Base-by-base conservation (phyloP, 1,139 yeast genomes). In the Hansenula sp. region DNA sequence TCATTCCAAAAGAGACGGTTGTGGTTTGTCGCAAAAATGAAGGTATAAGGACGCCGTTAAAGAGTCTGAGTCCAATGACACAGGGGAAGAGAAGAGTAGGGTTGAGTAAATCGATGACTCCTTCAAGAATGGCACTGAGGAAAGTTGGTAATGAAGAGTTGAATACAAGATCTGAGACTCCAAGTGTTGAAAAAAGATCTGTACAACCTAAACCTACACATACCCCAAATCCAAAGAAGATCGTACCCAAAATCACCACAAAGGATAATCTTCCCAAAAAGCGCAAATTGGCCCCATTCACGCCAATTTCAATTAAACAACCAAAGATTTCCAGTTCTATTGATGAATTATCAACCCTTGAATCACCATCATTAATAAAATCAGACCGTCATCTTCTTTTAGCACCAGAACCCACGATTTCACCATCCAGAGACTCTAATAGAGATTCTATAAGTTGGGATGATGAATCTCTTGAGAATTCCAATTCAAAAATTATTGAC, bases 31-130 rank as follows among this genome's bases (percentile, higher is more conserved):
- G n/a, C n/a, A 24, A 11, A 11, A 11, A 6, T 21, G 24, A 9
- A 7, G 24, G 24, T 11, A 21, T 3, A 16, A 25, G 18, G 7
- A 33, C 35, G 11, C 35, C 35, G 18, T 25, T 33, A 13, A 25
- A 33, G n/a, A 18, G 13, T 18, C 4, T 24, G 13, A 8, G 5
- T 24, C 5, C 13, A 11, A 11, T 4, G 26, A 24, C 13, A 7
- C 6, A 17, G 2, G 4, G 12, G 28, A 45, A 22, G 39, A 39
- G 48, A 26, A 43, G 40, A 22, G 43, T 44, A 19, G 55, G 50
- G 8, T 31, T 47, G 28, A 52, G 52, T 38, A 43, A 36, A 29
- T 19, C 34, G 1, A 41, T 32, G 7, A 47, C 50, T 1, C 51
- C 51, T 2, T 46, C 51, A 4, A 19, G 7, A n/a, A 25, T 18